Percentiles rank a stretch among this genome's conserved stretches.
phyloP scores from a whole-genome alignment of 2,329 filamentous ascomycete species.

The Magnaporthiopsis poae region DNA sequence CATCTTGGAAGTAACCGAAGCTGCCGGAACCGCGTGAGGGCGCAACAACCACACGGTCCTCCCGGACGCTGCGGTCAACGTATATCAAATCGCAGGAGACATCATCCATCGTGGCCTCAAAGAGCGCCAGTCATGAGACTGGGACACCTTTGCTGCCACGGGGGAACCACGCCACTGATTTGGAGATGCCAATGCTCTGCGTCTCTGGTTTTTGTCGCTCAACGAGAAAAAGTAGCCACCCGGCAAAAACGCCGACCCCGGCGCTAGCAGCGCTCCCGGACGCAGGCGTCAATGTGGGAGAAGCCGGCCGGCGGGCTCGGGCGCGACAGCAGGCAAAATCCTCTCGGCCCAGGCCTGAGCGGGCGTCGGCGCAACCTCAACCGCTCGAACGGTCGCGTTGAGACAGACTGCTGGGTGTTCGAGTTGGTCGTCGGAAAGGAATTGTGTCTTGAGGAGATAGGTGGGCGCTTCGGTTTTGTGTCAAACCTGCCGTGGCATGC shows the following conservation, averaged over 20 bases:
- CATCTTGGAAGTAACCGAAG: slow-evolving; percentile 8
- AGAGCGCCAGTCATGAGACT: slow-evolving; percentile 52
- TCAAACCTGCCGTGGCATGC: not conserved
- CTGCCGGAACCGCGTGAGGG: slow-evolving; percentile 16
- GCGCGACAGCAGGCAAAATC: too few species aligned
- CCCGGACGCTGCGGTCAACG: slow-evolving; percentile 43
- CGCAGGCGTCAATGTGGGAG: too few species aligned
- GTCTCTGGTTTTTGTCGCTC: not conserved
- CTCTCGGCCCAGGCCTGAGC: not conserved
- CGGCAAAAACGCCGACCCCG: not conserved
- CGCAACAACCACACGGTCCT: slow-evolving; percentile 33
- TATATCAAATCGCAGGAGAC: slow-evolving; percentile 50
- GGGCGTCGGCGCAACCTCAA: not conserved
- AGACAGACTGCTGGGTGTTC: not conserved
- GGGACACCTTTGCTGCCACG: slow-evolving; percentile 42
- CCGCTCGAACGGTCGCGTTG: not conserved
- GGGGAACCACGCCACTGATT: not conserved
- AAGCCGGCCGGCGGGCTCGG: too few species aligned
- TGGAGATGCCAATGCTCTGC: not conserved
- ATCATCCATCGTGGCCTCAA: slow-evolving; percentile 46
- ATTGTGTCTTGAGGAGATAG: not conserved
- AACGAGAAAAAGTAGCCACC: not conserved
- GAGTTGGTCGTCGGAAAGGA: not conserved
- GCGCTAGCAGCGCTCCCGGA: too few species aligned
- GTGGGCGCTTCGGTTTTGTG: not conserved